Base-by-base conservation (phyloP, 306 rosid genomes). In the Prinsepia uniflora region DNA sequence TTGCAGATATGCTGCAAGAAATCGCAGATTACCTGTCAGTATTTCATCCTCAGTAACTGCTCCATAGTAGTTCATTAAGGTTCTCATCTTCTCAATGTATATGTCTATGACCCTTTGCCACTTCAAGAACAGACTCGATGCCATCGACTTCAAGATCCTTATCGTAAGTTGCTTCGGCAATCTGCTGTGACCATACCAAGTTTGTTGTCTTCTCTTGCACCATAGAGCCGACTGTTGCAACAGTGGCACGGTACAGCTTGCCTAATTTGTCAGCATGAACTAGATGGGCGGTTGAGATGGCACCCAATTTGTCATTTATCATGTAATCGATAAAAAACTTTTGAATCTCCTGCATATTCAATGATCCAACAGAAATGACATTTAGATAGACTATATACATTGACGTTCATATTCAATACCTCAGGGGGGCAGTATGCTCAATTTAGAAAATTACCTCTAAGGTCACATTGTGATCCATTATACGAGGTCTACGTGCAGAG, bases 251-350 rank as follows among this genome's bases (percentile, higher is more conserved):
- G 69, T 94, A 90, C 34, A 94, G 92, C 72, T 90, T 89, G 65
- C 98, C 97, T 15, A 90, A 68, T n/a, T n/a, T 82, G 81, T 94
- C 98, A 1, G 96, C 91, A 5, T 83, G 97, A 83, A 90, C 94
- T 63, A 94, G 80, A 81, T 94, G 98, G 10, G 97, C 98, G 0
- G 97, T 90, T 22, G 97, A 90, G 83, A 94, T 94, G 67, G 95
- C 94, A 53, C 98, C 98, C 85, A 94, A 81, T 47, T 87, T 84
- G 79, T 94, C 98, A 40, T 86, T 90, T 85, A 94, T 89, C 96
- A 94, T 88, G 82, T 94, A 94, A 75, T 89, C 95, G 55, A 89
- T 97, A 69, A 94, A 94, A 48, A 94, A 94, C 44, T 87, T 85
- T 8, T 89, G 96, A 79, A 94, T 87, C 84, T 94, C 97, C 98